Conservation (phyloP, 176 grass and related monocot genomes). For the Zoysia pacifica region DNA sequence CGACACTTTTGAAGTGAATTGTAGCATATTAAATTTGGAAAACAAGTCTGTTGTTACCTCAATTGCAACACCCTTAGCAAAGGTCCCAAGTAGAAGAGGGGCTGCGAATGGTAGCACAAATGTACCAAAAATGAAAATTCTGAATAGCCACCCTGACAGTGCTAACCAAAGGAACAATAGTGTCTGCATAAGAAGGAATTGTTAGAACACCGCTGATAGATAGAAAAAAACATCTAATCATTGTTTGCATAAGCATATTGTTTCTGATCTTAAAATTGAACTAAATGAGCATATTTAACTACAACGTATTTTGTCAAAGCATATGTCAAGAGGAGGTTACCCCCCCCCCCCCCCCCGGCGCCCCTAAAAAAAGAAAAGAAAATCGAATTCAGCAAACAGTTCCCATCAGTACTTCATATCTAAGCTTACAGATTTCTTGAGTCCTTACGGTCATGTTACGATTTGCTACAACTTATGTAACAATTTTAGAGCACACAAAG, state of each 20-base stretch:
- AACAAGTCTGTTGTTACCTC: conserved; percentile 47
- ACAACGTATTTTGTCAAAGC: background rate
- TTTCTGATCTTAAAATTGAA: background rate
- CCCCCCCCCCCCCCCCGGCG: too few species aligned
- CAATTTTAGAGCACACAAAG: background rate
- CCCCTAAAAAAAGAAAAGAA: background rate
- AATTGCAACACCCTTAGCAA: conserved; percentile 83
- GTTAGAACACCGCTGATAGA: conserved; percentile 5
- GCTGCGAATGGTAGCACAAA: conserved; percentile 81
- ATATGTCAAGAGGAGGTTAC: background rate
- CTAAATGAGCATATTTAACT: background rate
- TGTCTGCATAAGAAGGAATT: conserved; percentile 57
- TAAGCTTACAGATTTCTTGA: background rate
- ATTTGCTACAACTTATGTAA: background rate
- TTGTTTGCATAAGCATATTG: background rate
- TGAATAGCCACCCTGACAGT: conserved; percentile 93
- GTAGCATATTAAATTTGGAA: conserved; percentile 8
- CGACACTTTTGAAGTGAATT: background rate
- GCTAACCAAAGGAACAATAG: conserved; percentile 82
- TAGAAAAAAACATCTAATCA: background rate
- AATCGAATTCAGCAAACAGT: background rate
- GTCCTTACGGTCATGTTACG: background rate
- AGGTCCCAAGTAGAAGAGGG: conserved; percentile 82
- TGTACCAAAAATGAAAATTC: conserved; percentile 77
- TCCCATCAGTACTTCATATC: background rate